Conservation (phyloP, 1,284 basidiomycete genomes). For the Xanthoconium separans region DNA sequence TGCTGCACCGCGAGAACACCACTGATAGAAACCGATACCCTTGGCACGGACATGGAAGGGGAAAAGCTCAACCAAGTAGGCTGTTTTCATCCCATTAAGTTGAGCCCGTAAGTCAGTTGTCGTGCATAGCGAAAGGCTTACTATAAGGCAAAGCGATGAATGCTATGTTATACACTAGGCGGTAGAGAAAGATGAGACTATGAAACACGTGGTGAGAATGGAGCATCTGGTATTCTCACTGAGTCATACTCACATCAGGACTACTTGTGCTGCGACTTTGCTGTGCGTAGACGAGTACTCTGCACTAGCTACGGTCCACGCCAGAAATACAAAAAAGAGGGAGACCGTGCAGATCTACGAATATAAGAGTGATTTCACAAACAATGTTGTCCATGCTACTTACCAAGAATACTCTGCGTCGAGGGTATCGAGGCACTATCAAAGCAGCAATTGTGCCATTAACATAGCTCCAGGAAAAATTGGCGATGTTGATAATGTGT, state of each 20-base stretch:
- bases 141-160: constrained; percentile 9
- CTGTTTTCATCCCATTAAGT: constrained; percentile 1
- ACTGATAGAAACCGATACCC: constrained; percentile 18
- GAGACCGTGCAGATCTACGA: constrained; percentile 8
- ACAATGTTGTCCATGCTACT: not conserved
- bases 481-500: constrained; percentile 12
- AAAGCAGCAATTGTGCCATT: constrained; percentile 6
- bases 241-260: constrained; percentile 10
- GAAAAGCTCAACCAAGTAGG: constrained; percentile 27
- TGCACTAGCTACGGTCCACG: constrained; percentile 16
- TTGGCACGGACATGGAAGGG: constrained; percentile 20
- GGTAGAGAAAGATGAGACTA: constrained; percentile 17
- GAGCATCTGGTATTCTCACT: not conserved
- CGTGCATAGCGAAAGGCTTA: not conserved
- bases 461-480: constrained; percentile 9
- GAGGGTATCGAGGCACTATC: constrained; percentile 12
- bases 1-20: constrained; percentile 5
- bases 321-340: constrained; percentile 12
- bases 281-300: constrained; percentile 9
- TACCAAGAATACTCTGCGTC: constrained; percentile 17
- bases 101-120: not conserved
- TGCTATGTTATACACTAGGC: constrained; percentile 13
- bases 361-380: not conserved
- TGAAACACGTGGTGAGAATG: not conserved
- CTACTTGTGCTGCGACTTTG: constrained; percentile 1